These are phyloP conservation scores for Hypoxylon sp. DNA, from an alignment of 2,329 filamentous ascomycete species.

Conservation along the genomic window DNA sequence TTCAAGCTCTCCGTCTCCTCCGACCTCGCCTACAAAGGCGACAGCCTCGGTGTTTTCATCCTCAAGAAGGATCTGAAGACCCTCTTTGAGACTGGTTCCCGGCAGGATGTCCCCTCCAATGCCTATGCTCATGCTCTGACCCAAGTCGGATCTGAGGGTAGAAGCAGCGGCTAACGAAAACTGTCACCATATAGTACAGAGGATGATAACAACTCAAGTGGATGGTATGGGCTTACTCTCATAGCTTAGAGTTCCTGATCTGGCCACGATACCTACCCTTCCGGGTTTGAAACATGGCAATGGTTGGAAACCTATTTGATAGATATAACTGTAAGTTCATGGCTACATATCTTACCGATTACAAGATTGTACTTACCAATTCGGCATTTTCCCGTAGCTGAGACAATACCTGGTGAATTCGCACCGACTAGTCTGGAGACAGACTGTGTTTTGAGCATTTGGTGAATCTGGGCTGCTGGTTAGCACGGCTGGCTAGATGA, in stretches of 20 bases:
- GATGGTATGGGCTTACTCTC: conserved; percentile 54
- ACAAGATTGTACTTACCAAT: conserved; percentile 38
- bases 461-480: conserved; percentile 47
- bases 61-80: conserved; percentile 69
- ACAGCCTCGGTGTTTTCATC: conserved; percentile 76
- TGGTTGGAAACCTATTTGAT: conserved; percentile 71
- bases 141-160: conserved; percentile 72
- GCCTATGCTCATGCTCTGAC: conserved; percentile 76
- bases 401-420: conserved; percentile 79
- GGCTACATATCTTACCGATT: no score
- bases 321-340: neutral
- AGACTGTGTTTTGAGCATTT: conserved; percentile 73
- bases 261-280: conserved; percentile 74
- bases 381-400: conserved; percentile 69
- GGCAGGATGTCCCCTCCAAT: conserved; percentile 78
- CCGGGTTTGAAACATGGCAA: conserved; percentile 75
- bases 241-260: conserved; percentile 78
- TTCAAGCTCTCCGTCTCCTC: conserved; percentile 73
- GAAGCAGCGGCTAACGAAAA: conserved; percentile 67
- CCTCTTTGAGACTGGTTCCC: conserved; percentile 78
- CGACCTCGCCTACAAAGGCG: conserved; percentile 76
- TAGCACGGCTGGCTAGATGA: neutral
- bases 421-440: conserved; percentile 75
- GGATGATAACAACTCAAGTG: neutral
- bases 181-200: conserved; percentile 6